Base-by-base conservation (phyloP, 208 protist species). In the Leishmania braziliensis region DNA sequence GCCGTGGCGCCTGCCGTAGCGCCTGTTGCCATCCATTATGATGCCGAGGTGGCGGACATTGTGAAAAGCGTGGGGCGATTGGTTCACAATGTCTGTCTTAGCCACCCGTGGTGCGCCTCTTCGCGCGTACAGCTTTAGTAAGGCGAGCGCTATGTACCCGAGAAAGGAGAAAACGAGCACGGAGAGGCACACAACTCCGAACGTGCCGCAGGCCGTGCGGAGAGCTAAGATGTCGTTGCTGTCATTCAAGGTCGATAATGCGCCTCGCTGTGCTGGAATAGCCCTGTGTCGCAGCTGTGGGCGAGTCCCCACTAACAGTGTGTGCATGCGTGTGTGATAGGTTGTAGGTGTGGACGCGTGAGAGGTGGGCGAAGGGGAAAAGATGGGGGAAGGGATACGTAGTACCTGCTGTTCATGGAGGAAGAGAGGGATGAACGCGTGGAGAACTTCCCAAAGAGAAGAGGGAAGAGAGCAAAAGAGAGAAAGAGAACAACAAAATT, bases 11-110 rank as follows among this genome's bases (percentile, higher is more conserved):
- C 71, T 75, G 9, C 93, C 94, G 77, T 95, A 98, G 2, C 95
- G 84, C 18, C 95, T 81, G 72, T 98, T 98, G 46, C 95, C 95
- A 74, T 98, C 95, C 95, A 98, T 98, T 65, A 98, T 96, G 77
- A 98, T 92, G 46, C 90, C 95, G 16, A 98, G 86, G 69, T 98
- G 95, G 0, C 83, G 85, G 26, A 98, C 90, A n/a, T 86, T 72
- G 69, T 92, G 89, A 20, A 70, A 46, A 12, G 75, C 12, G 20
- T 51, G 51, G 16, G 72, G 69, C 0, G 54, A 60, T 36, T 79
- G 80, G 29, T n/a, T 29, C 23, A 74, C 39, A 0, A n/a, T 70
- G 48, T 14, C n/a, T 6, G 2, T 4, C 14, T 43, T 63, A 12
- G 36, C 23, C 14, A 48, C 75, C 71, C 0, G 18, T 56, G 76